Conservation (phyloP, 2,329 filamentous ascomycete species). For the Neofusicoccum sp. region DNA sequence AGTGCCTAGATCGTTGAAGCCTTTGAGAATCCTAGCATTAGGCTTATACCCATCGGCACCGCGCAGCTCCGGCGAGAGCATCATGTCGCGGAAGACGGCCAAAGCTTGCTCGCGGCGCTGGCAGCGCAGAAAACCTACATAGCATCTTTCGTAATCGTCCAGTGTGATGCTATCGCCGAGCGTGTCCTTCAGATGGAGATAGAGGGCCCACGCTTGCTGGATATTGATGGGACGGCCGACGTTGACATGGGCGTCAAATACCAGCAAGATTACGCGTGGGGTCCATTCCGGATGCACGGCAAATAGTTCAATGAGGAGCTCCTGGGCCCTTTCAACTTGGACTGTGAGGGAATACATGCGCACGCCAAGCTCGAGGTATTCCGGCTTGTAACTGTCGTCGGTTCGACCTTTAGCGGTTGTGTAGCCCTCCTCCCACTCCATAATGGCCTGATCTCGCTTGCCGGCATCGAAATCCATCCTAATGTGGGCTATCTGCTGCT, state of each 20-base stretch:
- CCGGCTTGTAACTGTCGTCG: constrained; percentile 29
- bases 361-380: constrained; percentile 62
- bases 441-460: constrained; percentile 28
- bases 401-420: neutral
- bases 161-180: constrained; percentile 63
- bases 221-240: constrained; percentile 42
- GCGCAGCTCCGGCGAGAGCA: constrained; percentile 13
- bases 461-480: constrained; percentile 30
- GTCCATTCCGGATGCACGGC: constrained; percentile 46
- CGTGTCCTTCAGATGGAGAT: constrained; percentile 61
- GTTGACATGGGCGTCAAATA: constrained; percentile 67
- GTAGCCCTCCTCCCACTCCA: constrained; percentile 32
- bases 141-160: constrained; percentile 73
- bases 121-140: constrained; percentile 66
- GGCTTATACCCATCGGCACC: neutral
- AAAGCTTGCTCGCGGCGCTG: constrained; percentile 66
- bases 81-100: constrained; percentile 83
- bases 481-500: constrained; percentile 27
- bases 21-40: neutral
- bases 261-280: constrained; percentile 60
- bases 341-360: constrained; percentile 61
- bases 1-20: constrained; percentile 20
- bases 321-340: constrained; percentile 59
- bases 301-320: constrained; percentile 56
- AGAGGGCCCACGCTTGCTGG: constrained; percentile 64